Percentiles rank a stretch among this genome's conserved stretches.
phyloP scores from a whole-genome alignment of 306 rosid species.

The Trichosanthes cucumerina region DNA sequence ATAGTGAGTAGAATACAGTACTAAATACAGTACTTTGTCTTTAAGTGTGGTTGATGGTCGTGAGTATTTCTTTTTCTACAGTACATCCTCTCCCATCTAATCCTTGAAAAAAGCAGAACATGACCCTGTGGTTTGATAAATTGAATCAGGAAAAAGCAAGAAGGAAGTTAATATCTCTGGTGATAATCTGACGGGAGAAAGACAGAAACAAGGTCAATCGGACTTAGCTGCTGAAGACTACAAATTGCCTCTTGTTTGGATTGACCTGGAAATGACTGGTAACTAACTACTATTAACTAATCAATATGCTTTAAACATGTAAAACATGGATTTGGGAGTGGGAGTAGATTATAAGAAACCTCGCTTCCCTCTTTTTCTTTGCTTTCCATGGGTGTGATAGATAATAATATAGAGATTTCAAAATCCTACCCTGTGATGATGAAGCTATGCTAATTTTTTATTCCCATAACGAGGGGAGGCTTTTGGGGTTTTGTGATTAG shows the following conservation, averaged over 20 bases:
- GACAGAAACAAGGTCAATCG: conserved; percentile 21
- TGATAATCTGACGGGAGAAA: conserved; percentile 1
- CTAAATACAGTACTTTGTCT: no score
- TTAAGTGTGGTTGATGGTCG: background rate
- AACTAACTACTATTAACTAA: conserved; percentile 21
- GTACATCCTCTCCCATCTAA: background rate
- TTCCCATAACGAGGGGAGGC: background rate
- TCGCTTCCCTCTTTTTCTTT: background rate
- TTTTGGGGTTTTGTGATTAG: background rate
- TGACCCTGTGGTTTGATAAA: background rate
- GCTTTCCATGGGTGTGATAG: background rate
- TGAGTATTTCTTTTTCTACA: background rate
- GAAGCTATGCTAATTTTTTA: background rate
- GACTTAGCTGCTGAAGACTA: conserved; percentile 26
- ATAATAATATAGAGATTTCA: background rate
- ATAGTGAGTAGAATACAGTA: background rate
- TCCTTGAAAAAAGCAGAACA: background rate
- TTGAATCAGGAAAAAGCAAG: conserved; percentile 38
- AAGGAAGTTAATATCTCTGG: conserved; percentile 29
- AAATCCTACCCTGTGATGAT: background rate
- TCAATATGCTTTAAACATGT: background rate
- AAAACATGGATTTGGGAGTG: background rate
- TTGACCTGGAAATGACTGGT: conserved; percentile 99
- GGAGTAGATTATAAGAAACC: background rate
- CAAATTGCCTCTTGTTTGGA: conserved; percentile 88